Percentiles rank a stretch among this genome's conserved stretches.
Evolutionary conservation across 2,329 filamentous ascomycete genomes (phyloP).

Genomic region (Fragosphaeria purpurea): DNA sequence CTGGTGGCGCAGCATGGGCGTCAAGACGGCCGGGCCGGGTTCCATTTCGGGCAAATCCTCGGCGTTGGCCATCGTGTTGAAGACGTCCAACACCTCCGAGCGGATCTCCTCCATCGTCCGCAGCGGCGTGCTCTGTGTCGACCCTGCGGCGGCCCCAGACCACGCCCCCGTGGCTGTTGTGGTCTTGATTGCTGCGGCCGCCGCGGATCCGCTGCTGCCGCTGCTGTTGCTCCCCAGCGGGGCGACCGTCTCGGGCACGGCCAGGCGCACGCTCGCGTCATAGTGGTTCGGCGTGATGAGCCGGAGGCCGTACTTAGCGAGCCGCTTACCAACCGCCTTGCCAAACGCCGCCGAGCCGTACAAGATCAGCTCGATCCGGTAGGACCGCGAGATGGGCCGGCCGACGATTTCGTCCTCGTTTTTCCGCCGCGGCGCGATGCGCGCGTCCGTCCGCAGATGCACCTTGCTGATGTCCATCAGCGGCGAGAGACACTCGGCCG

Average conservation of each 20-base stretch:
- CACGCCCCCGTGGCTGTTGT: too few relatives aligned
- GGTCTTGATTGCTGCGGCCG: too few relatives aligned
- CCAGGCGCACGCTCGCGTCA: constrained; percentile 58
- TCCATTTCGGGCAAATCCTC: constrained; percentile 69
- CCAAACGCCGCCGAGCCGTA: constrained; percentile 65
- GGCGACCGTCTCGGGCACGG: constrained; percentile 51
- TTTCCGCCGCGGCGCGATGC: constrained; percentile 58
- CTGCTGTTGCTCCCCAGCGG: constrained; percentile 28
- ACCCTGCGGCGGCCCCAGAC: background rate
- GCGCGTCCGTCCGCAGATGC: constrained; percentile 60
- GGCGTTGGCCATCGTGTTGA: constrained; percentile 69
- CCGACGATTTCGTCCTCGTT: constrained; percentile 55
- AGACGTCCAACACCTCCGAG: constrained; percentile 74
- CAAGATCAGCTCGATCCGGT: constrained; percentile 61
- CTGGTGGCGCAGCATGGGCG: constrained; percentile 70
- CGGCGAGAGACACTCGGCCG: constrained; percentile 57
- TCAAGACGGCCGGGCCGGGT: constrained; percentile 50
- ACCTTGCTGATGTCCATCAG: constrained; percentile 58
- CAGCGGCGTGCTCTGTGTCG: background rate
- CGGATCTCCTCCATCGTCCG: constrained; percentile 78
- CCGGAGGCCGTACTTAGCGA: constrained; percentile 57
- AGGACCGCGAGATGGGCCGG: constrained; percentile 47
- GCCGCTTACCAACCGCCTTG: constrained; percentile 53
- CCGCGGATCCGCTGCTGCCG: constrained; percentile 9
- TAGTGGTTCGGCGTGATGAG: constrained; percentile 57